A percentile compares a stretch with the other conserved stretches of the same genome.
phyloP scores from a whole-genome alignment of 2,329 filamentous ascomycete species.

The Chaetothyriales sp. region DNA sequence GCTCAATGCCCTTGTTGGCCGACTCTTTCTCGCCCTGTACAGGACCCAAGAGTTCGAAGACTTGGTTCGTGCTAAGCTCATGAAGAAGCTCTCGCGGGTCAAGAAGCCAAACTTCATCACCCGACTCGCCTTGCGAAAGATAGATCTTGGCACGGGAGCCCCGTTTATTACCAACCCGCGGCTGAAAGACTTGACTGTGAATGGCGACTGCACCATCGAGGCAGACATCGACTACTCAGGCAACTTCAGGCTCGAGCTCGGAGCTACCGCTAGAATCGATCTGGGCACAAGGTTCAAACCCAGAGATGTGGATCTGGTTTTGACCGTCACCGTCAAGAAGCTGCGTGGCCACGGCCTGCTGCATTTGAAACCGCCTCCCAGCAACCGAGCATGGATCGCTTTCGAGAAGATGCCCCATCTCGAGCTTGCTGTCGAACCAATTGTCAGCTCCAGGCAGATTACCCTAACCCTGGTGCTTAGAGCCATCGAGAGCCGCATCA shows the following conservation, averaged over 20 bases:
- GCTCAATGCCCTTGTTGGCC: conserved; percentile 82
- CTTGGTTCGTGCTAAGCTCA: conserved; percentile 70
- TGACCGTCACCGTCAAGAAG: conserved; percentile 73
- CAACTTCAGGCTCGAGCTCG: conserved; percentile 77
- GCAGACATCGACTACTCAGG: conserved; percentile 80
- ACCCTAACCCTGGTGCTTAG: conserved; percentile 85
- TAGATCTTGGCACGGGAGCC: conserved; percentile 74
- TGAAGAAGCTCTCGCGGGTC: conserved; percentile 89
- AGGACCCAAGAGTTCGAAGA: conserved; percentile 69
- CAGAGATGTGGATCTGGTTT: conserved; percentile 73
- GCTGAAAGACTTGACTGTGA: conserved; percentile 76
- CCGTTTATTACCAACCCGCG: conserved; percentile 81
- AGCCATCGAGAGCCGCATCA: conserved; percentile 87
- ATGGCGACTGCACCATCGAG: conserved; percentile 79
- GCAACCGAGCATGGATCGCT: conserved; percentile 89
- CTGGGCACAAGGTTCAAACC: conserved; percentile 78
- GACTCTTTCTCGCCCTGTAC: conserved; percentile 78
- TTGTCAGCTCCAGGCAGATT: conserved; percentile 88
- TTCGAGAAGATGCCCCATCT: conserved; percentile 92
- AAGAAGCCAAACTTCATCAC: conserved; percentile 85
- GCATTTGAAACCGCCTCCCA: conserved; percentile 86
- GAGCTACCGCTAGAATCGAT: conserved; percentile 85
- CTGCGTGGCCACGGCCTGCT: conserved; percentile 74
- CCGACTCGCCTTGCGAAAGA: conserved; percentile 64
- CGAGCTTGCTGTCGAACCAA: conserved; percentile 86